Evolutionary conservation across 2,329 filamentous ascomycete genomes (phyloP), one percentile per base, ranked within the genome.

Genomic region (Fusarium palustre): DNA sequence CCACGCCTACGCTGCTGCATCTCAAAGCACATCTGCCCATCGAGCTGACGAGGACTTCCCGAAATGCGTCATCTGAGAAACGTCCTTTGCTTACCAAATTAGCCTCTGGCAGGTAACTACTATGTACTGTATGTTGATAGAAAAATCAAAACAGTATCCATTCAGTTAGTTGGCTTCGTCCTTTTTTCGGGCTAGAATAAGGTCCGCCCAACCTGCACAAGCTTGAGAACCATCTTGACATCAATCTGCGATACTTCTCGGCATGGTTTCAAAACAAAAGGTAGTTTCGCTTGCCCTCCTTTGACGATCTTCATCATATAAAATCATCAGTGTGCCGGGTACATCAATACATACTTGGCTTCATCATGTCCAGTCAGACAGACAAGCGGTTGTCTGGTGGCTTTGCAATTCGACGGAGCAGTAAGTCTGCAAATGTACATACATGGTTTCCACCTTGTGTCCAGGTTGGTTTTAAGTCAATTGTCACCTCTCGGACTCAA

Each of bases 1-100:
- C 34, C 55, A 66, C 46, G 52, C 58, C 66, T 41, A 53, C 18
- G 18, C 25, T 28, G 48, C 33, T 39, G 41, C 45, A 58, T 49
- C 64, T 63, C 41, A 54, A 64, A 59, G 67, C 61, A 57, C 53
- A 58, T 62, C 55, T 61, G 46, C 52, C 59, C 66, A 60, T 56
- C 60, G 56, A 49, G 59, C 49, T 62, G 61, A 64, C 60, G 43
- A 68, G 48, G 62, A 46, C 59, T 43, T 53, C 41, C 42, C 41
- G 56, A 46, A 49, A 55, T 48, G 53, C 55, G 49, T 66, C 60
- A 67, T 64, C 20, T 49, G 52, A 25, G 43, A 54, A 65, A 48
- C 42, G 24, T 7, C 31, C 48, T 68, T 18, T 64, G 33, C 41
- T 5, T 38, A 38, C 39, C 56, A 39, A 34, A 68, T 60, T 53